Evolutionary conservation across 306 rosid genomes (phyloP), one percentile per base, ranked within the genome.

Genomic region (Gynostemma pentaphyllum): DNA sequence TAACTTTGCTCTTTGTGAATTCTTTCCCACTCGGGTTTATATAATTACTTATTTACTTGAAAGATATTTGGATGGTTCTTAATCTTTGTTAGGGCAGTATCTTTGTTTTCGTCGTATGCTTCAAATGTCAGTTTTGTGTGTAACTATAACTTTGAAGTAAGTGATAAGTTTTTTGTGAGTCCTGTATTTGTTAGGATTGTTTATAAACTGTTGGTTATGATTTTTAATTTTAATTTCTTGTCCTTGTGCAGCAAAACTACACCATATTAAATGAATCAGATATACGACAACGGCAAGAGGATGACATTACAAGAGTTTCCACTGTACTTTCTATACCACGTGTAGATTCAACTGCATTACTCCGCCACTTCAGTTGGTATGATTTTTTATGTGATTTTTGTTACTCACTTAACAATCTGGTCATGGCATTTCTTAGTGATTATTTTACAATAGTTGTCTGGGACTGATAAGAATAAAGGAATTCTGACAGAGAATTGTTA

Each of bases 291-390:
- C 68, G 82, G 37, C 77, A 88, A 57, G 90, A 85, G 54, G 83
- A 80, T 26, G 96, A 83, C 37, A 70, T 85, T 57, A 42, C 48
- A 7, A 74, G 86, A 57, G 82, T 88, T 30, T 79, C 88, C 8
- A 23, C 80, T 0, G 86, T 79, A 66, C 88, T 88, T 64, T 85
- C 82, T 3, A 76, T 85, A 64, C 49, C 90, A 8, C 76, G 68
- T 27, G 82, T 83, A 53, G 68, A 86, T 27, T 81, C 96, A 1
- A 78, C 76, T 78, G 75, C 78, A 65, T 60, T 83, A 41, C 90
- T 88, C 68, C 90, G 90, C 40, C 80, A 83, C 72, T 81, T 78
- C 62, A 81, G 79, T 69, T 88, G 96, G 72, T 68, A 68, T n/a
- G 54, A 14, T 42, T 18, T 4, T 64, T 28, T 19, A n/a, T 45